These are phyloP conservation scores for Kappamyces sp. DNA, from an alignment of 192 early-diverging fungal species.

Conservation along the genomic window DNA sequence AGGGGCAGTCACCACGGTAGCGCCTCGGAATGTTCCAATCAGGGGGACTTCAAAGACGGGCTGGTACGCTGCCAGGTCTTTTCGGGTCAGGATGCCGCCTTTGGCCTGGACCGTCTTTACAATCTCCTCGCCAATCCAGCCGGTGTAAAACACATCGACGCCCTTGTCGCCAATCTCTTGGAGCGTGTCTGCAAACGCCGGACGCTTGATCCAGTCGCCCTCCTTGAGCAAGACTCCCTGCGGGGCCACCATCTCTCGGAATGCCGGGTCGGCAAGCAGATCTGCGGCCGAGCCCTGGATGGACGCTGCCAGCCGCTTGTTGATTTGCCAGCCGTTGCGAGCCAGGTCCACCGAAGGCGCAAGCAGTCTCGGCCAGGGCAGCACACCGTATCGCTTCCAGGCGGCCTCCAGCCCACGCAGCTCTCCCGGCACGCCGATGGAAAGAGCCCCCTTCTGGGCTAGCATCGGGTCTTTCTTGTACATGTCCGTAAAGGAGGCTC, in stretches of 20 bases:
- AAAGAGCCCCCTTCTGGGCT: slow-evolving; percentile 66
- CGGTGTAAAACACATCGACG: slow-evolving; percentile 38
- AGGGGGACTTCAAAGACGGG: slow-evolving; percentile 54
- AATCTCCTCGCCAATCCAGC: slow-evolving; percentile 58
- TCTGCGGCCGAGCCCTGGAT: slow-evolving; percentile 12
- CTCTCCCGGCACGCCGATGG: slow-evolving; percentile 84
- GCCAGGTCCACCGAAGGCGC: slow-evolving; percentile 68
- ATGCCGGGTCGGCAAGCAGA: slow-evolving; percentile 40
- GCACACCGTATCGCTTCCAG: slow-evolving; percentile 68
- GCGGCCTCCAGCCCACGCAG: slow-evolving; percentile 78
- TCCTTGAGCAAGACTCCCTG: slow-evolving; percentile 59
- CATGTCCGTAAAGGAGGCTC: slow-evolving; percentile 70
- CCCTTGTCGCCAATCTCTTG: slow-evolving; percentile 34
- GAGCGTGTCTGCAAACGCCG: slow-evolving; percentile 26
- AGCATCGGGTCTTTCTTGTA: slow-evolving; percentile 63
- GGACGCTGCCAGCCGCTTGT: slow-evolving; percentile 32
- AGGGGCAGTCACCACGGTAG: slow-evolving; percentile 61
- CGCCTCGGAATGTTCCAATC: slow-evolving; percentile 71
- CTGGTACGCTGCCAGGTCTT: slow-evolving; percentile 68
- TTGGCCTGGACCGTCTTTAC: slow-evolving; percentile 53
- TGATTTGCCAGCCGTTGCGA: slow-evolving; percentile 67
- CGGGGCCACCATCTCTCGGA: slow-evolving; percentile 59
- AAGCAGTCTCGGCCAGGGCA: slow-evolving; percentile 78
- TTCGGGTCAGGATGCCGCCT: slow-evolving; percentile 71
- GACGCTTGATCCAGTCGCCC: slow-evolving; percentile 51